phyloP scores from a whole-genome alignment of 2,329 filamentous ascomycete genomes.

The Nemania serpens region DNA sequence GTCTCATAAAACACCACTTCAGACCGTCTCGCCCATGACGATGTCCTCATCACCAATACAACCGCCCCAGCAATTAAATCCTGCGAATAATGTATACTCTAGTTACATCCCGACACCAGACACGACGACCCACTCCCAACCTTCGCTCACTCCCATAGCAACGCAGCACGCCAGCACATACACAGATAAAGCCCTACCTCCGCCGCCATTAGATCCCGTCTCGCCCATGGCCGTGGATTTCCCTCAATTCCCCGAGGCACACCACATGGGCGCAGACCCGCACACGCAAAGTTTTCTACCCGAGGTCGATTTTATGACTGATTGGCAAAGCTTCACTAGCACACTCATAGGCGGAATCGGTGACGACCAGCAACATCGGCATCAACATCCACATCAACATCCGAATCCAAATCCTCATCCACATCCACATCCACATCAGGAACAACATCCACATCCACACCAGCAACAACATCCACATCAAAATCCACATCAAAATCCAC shows the following conservation, averaged over 20 bases:
- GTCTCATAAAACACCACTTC: constrained; percentile 6
- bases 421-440: constrained; percentile 11
- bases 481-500: constrained; percentile 9
- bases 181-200: constrained; percentile 38
- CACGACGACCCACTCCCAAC: constrained; percentile 9
- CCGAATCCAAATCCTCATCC: constrained; percentile 4
- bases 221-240: constrained; percentile 39
- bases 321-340: constrained; percentile 39
- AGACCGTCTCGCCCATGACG: constrained; percentile 23
- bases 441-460: constrained; percentile 2
- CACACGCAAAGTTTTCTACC: constrained; percentile 28
- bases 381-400: constrained; percentile 3
- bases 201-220: constrained; percentile 35
- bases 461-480: constrained; percentile 8
- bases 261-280: constrained; percentile 6
- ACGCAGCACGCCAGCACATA: constrained; percentile 24
- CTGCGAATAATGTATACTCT: constrained; percentile 15
- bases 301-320: constrained; percentile 35
- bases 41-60: constrained; percentile 20
- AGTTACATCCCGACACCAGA: constrained; percentile 19
- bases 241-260: constrained; percentile 24
- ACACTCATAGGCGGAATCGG: constrained; percentile 30
- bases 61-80: constrained; percentile 15
- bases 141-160: constrained; percentile 20
- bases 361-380: constrained; percentile 8